Base-by-base conservation (phyloP, 2,329 filamentous ascomycete genomes). In the Aspergillus pseudonomiae region DNA sequence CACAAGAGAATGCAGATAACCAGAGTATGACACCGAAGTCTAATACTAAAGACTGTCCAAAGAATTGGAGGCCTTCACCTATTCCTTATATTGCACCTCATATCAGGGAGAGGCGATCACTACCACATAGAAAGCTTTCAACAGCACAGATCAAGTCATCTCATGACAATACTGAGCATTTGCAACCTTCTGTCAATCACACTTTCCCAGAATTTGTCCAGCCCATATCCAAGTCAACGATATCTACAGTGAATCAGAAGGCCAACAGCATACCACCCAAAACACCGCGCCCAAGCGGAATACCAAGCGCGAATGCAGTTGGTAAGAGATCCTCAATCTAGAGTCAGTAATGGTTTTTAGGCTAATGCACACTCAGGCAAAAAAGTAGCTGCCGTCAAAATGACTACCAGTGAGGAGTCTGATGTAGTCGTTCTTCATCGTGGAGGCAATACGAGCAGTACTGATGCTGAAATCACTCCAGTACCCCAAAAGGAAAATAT, bases 401-500 rank as follows among this genome's bases (percentile, higher is more conserved):
- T 61, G 59, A 59, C 56, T 14, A 63, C 64, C 41, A 68, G 65
- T 11, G 57, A 68, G 24, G 60, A 55, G 14, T 73, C 71, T 6
- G 73, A 74, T 30, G 67, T 68, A 50, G 60, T 73, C 21, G 59
- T 74, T 9, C 63, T 73, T 45, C 65, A 55, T 16, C 45, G 55
- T 24, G 63, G 64, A 43, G 30, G 41, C 12, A 59, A 54, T 4
- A n/a, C 16, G 2, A 58, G 26, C 55, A 52, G 12, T 6, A 26
- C 24, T 26, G 12, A 41, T 39, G 48, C 48, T 10, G 16, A 43
- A 26, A n/a, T 32, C 3, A 28, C 36, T 36, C 46, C 21, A 21
- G 19, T 14, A 26, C 7, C 41, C 12, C 36, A 12, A 12, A 26
- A 26, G 30, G 7, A 41, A 24, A 28, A 28, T 16, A 11, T 30